phyloP scores from a whole-genome alignment of 345 rosid species.

The Stellera chamaejasme region DNA sequence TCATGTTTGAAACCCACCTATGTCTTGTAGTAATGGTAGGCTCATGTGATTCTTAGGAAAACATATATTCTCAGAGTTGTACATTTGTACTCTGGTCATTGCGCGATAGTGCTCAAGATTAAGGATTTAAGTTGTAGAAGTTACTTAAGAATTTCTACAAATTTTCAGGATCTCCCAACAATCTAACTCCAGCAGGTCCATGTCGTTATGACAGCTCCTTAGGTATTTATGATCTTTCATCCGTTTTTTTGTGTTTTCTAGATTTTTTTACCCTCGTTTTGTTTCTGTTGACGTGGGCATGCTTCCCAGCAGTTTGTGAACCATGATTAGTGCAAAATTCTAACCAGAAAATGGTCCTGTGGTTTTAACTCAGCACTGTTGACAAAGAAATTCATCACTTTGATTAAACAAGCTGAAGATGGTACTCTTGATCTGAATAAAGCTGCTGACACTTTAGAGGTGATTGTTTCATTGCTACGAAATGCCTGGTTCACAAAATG shows the following conservation, averaged over 20 bases:
- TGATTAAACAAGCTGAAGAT: constrained; percentile 86
- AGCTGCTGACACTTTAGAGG: constrained; percentile 92
- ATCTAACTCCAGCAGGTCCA: constrained; percentile 60
- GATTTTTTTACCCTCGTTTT: too few species aligned
- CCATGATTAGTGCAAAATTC: background rate
- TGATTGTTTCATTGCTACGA: constrained; percentile 11
- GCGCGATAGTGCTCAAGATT: too few species aligned
- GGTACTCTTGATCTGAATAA: constrained; percentile 86
- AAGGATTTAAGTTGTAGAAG: background rate
- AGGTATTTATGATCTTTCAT: constrained; percentile 30
- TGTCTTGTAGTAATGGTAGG: background rate
- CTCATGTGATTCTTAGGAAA: background rate
- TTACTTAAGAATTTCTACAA: constrained; percentile 17
- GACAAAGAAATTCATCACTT: constrained; percentile 84
- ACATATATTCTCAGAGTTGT: constrained; percentile 8
- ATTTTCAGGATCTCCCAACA: constrained; percentile 84
- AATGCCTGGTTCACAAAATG: background rate
- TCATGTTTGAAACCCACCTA: background rate
- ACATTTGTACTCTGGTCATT: too few species aligned
- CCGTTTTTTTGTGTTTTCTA: background rate
- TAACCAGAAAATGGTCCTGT: background rate
- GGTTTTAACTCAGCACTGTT: constrained; percentile 53
- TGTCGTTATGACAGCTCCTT: constrained; percentile 95
- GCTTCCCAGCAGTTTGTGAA: constrained; percentile 1
- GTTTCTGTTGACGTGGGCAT: background rate